Evolutionary conservation across 2,329 filamentous ascomycete genomes (phyloP).

Genomic region (Phialocephala subalpina): DNA sequence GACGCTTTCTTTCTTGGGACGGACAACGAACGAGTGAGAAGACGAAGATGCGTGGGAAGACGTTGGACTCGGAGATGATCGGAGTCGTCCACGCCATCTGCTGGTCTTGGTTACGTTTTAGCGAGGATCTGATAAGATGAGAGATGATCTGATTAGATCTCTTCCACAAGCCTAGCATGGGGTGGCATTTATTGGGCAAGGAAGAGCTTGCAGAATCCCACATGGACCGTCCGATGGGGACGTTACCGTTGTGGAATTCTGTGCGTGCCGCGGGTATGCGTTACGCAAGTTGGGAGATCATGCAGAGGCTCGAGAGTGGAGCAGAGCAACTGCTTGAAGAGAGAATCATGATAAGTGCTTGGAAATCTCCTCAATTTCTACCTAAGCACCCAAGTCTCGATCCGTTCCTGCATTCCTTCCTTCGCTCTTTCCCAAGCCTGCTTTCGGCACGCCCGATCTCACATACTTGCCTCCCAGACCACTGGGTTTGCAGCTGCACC

Average conservation of each 20-base stretch:
- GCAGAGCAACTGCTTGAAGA: not conserved
- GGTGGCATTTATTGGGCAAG: not conserved
- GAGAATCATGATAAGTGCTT: not conserved
- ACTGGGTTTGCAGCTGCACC: not conserved
- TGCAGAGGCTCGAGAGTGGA: not conserved
- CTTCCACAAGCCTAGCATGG: not conserved
- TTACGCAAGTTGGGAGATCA: not conserved
- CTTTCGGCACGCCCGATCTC: not conserved
- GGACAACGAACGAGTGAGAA: not conserved
- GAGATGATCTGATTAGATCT: slow-evolving; percentile 1
- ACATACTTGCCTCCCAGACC: not conserved
- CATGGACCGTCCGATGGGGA: not conserved
- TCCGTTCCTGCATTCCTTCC: not conserved
- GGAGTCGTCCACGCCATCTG: slow-evolving; percentile 2
- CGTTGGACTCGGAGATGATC: slow-evolving; percentile 13
- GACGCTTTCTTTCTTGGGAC: not conserved
- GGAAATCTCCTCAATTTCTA: not conserved
- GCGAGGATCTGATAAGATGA: slow-evolving; percentile 12
- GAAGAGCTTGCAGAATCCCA: not conserved
- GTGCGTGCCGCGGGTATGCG: not conserved
- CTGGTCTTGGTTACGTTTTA: slow-evolving; percentile 7
- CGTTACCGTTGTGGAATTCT: not conserved
- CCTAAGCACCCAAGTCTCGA: not conserved
- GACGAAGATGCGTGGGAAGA: not conserved
- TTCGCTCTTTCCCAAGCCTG: not conserved